Conservation (phyloP, 1,139 yeast genomes). For the Kodamaea suecica region DNA sequence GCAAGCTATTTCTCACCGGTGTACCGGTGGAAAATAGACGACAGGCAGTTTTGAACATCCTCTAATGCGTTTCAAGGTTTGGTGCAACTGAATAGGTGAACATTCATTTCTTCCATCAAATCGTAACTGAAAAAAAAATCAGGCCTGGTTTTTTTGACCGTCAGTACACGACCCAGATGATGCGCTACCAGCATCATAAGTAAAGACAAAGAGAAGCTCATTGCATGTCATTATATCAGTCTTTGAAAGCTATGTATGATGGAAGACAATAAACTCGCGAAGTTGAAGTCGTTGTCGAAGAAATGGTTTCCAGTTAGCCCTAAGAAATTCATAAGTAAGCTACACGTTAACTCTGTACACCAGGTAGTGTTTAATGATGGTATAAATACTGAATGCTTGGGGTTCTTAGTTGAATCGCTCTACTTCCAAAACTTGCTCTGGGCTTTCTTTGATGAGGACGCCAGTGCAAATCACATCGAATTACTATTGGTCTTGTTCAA, state of each 20-base stretch:
- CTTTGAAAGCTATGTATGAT: not conserved
- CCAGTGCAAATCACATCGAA: constrained; percentile 38
- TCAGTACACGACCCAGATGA: constrained; percentile 3
- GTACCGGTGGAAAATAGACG: constrained; percentile 23
- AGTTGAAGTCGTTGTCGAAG: constrained; percentile 11
- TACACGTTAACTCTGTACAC: constrained; percentile 23
- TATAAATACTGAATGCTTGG: constrained; percentile 9
- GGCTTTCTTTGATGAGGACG: constrained; percentile 38
- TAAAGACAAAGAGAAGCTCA: no score
- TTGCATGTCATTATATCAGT: no score
- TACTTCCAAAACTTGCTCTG: constrained; percentile 34
- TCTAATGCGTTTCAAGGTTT: not conserved
- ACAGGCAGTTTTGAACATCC: constrained; percentile 16
- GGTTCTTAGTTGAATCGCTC: constrained; percentile 18
- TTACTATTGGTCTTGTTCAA: constrained; percentile 21
- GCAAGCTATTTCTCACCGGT: constrained; percentile 11
- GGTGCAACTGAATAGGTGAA: no score
- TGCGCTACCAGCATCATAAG: no score
- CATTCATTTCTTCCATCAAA: not conserved
- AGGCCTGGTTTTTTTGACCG: not conserved
- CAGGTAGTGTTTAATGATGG: constrained; percentile 11
- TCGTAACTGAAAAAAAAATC: constrained; percentile 4
- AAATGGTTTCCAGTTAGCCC: constrained; percentile 21
- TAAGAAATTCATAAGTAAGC: constrained; percentile 15
- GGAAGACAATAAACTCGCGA: constrained; percentile 5